A percentile compares a stretch with the other conserved stretches of the same genome.
phyloP scores from a whole-genome alignment of 2,329 filamentous ascomycete species.

The Claviceps pazoutovae region DNA sequence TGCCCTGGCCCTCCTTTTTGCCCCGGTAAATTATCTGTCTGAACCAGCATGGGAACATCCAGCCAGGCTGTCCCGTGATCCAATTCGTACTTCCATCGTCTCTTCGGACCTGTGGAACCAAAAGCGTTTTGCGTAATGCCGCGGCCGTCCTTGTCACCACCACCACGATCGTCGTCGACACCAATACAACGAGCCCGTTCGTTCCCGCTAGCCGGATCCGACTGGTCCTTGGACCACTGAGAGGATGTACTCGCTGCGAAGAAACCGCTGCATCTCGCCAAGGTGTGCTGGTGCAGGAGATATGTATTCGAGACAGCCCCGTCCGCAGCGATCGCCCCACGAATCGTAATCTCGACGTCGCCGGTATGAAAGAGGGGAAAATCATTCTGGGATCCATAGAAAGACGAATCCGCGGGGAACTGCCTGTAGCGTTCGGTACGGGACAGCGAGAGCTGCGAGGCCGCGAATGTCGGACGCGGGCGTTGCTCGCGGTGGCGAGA shows the following conservation, averaged over 20 bases:
- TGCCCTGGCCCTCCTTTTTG: background rate
- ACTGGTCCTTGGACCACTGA: conserved; percentile 44
- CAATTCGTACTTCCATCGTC: conserved; percentile 76
- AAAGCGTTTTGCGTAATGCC: background rate
- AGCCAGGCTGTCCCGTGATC: conserved; percentile 57
- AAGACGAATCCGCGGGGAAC: conserved; percentile 61
- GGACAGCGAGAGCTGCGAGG: conserved; percentile 46
- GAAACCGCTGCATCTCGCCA: conserved; percentile 84
- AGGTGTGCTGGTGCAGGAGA: conserved; percentile 71
- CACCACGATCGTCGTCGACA: background rate
- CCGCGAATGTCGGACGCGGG: conserved; percentile 30
- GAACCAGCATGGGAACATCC: conserved; percentile 78
- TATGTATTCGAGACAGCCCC: conserved; percentile 55
- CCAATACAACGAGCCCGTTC: conserved; percentile 31
- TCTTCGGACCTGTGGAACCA: conserved; percentile 17
- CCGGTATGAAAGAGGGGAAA: conserved; percentile 89
- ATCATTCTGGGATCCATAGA: conserved; percentile 67
- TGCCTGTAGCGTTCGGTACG: conserved; percentile 61
- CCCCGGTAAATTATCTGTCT: conserved; percentile 44
- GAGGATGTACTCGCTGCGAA: conserved; percentile 77
- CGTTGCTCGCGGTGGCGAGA: conserved; percentile 1
- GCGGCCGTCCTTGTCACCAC: background rate
- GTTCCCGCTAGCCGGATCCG: conserved; percentile 18
- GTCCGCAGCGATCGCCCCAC: conserved; percentile 41
- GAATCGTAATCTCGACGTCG: conserved; percentile 80